Base-by-base conservation (phyloP, 2,329 filamentous ascomycete genomes). In the Hansfordia pulvinata region DNA sequence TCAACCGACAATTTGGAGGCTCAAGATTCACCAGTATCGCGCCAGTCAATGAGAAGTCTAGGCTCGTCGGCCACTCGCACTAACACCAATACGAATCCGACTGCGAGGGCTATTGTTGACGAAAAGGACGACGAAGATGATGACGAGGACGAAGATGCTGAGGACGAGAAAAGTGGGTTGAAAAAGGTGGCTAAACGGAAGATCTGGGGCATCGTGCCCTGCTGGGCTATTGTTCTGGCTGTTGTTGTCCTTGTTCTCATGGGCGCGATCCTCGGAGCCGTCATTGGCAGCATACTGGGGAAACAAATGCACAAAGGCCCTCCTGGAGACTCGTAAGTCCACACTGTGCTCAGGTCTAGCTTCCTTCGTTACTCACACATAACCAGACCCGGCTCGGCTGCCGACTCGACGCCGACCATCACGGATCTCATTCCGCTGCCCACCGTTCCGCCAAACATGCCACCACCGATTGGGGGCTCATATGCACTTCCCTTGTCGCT, bases 181-280 rank as follows among this genome's bases (percentile, higher is more conserved):
- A 62, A 71, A 42, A 39, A 46, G 8, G 50, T 58, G 23, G 69
- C 68, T 8, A 64, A 56, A 41, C 62, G 56, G 40, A 70, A 64
- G 35, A 41, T 72, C 4, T 72, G 65, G 42, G 67, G 68, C 5
- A 56, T 75, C 12, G 51, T 77, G 12, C 72, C 72, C 1, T 65
- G 67, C 31, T 77, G 72, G 72, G 69, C 65, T 2, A 56, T 76
- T 17, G 59, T 59, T 23, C 43, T 76, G 9, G 45, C 64, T 2
- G 40, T 56, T 1, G 44, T 61, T 3, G 56, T 59, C 3, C 40
- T 73, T 12, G 35, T 72, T 8, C 39, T 76, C 18, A 53, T 74
- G 45, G 62, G 62, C 10, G 47, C 65, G 6, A 54, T 76, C 3
- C 54, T 75, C 35, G 70, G 66, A 14, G 60, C 69, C 12, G 64